Evolutionary conservation across 1,139 yeast species (phyloP), one percentile per base, ranked within the genome.

Genomic region (Hansenula sp.): DNA sequence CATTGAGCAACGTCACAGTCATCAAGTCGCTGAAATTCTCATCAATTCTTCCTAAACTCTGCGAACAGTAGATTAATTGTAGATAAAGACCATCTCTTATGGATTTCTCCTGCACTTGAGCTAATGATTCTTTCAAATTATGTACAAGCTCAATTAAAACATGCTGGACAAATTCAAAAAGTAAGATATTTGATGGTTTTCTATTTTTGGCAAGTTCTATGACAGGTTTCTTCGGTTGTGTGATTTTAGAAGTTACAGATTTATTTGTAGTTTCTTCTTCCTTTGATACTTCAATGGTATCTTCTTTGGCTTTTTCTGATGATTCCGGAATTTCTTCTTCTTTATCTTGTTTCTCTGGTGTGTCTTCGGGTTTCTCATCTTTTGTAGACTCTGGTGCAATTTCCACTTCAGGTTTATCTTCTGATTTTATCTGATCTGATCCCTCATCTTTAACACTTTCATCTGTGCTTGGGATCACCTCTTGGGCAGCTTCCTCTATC

Each of bases 11-110:
- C 13, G 40, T 20, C 2, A 44, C 39, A 2, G 51, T 45, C 73
- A 57, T 69, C 57, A 22, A 67, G 55, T 38, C 78, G 48, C 77
- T 78, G 57, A 86, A 85, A 51, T 84, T 88, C 3, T 77, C 79
- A 16, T 86, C 82, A 22, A 78, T 78, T 44, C 88, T 69, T 1
- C 84, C 77, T 44, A 87, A 67, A 8, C 92, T 82, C 52, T 80
- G 85, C 28, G 92, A 79, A 43, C 92, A 79, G 59, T 86, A 87
- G 2, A 85, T 77, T 34, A 86, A 63, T 59, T 87, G 96, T 17
- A 86, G 62, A 47, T 85, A 71, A 25, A 86, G 61, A 4, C 88
- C 82, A 42, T 82, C 82, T 29, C 75, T 68, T 32, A 73, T 71
- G 16, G 73, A 68, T 19, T 66, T 61, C 29, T 69, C 72, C 10